phyloP scores from a whole-genome alignment of 1,139 yeast species.

The Suhomyces kunorum region DNA sequence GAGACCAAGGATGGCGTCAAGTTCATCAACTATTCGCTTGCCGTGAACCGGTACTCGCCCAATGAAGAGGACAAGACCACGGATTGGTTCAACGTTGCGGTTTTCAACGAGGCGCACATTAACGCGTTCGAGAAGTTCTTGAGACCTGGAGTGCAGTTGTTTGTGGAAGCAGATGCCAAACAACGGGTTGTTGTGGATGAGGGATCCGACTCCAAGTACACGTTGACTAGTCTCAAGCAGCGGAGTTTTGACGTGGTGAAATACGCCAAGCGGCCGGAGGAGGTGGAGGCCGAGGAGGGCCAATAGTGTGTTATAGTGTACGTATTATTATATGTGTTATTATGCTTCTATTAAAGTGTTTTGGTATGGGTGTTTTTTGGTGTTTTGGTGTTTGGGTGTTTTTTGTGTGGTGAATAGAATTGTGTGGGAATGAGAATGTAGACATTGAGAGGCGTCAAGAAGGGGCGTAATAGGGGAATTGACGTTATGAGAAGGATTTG shows the following conservation, averaged over 20 bases:
- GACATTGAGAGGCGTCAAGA: too few species aligned
- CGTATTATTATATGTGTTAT: background rate
- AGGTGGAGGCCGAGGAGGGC: constrained; percentile 1
- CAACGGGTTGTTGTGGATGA: constrained; percentile 39
- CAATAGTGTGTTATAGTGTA: background rate
- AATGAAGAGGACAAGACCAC: constrained; percentile 34
- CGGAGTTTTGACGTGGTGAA: constrained; percentile 40
- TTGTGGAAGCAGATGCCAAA: constrained; percentile 45
- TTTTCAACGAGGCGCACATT: constrained; percentile 43
- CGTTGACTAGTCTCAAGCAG: constrained; percentile 38
- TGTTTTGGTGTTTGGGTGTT: too few species aligned
- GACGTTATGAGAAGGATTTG: too few species aligned
- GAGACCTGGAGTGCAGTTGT: constrained; percentile 45
- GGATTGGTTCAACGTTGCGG: constrained; percentile 47
- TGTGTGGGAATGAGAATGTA: too few species aligned
- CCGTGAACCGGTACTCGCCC: constrained; percentile 42
- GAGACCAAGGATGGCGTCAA: constrained; percentile 43
- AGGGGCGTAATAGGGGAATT: too few species aligned
- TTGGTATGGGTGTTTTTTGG: too few species aligned
- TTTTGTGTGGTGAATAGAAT: too few species aligned
- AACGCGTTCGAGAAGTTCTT: constrained; percentile 40
- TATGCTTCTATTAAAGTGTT: too few species aligned
- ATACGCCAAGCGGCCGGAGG: constrained; percentile 34
- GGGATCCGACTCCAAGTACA: constrained; percentile 33
- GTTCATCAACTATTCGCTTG: constrained; percentile 45